phyloP scores from a whole-genome alignment of 495 filamentous ascomycete species.

The Xylaria cubensis region DNA sequence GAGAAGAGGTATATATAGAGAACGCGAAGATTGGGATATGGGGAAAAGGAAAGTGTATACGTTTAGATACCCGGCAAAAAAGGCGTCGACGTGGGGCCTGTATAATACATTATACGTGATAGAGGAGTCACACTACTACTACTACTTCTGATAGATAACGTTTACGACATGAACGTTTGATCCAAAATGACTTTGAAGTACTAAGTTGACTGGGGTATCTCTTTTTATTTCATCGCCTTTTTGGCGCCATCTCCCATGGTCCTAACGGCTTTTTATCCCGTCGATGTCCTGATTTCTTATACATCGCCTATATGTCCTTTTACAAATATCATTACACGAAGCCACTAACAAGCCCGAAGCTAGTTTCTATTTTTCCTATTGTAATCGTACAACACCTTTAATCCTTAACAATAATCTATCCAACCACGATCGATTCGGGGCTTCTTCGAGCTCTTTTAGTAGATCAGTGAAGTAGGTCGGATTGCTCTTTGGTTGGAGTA shows the following conservation, averaged over 20 bases:
- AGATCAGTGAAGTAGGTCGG: slow-evolving; percentile 79
- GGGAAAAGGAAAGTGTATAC: neutral
- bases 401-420: slow-evolving; percentile 63
- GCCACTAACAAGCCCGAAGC: neutral
- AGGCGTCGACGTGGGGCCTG: neutral
- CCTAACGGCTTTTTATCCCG: neutral
- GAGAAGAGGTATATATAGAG: slow-evolving; percentile 79
- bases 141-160: neutral
- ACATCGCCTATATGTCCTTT: neutral
- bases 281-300: neutral
- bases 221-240: neutral
- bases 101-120: neutral
- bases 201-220: neutral
- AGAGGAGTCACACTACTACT: neutral
- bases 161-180: neutral
- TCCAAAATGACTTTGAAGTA: neutral
- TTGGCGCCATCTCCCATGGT: neutral
- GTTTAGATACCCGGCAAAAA: slow-evolving; percentile 29
- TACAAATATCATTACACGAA: slow-evolving; percentile 13
- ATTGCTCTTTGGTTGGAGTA: slow-evolving; percentile 74
- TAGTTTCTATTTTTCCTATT: slow-evolving; percentile 25
- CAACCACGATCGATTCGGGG: slow-evolving; percentile 66
- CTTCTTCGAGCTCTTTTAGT: slow-evolving; percentile 73
- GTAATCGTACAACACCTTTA: slow-evolving; percentile 68
- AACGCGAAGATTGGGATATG: neutral